Evolutionary conservation across 192 early-diverging fungal species (phyloP).

Genomic region (Podila epicladia): DNA sequence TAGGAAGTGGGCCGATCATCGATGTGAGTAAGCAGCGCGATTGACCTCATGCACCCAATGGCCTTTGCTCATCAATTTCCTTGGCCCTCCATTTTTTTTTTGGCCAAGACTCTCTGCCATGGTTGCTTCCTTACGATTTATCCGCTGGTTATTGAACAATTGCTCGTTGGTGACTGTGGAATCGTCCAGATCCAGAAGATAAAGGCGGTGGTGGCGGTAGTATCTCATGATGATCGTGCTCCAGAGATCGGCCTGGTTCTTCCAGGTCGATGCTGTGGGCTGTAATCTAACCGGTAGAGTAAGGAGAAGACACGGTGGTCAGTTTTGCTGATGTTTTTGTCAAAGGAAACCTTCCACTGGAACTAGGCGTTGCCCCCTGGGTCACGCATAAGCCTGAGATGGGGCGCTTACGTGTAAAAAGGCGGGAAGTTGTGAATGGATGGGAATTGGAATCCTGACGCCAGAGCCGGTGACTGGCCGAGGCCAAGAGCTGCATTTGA

Average conservation of each 20-base stretch:
- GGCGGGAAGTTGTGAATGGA: constrained; percentile 91
- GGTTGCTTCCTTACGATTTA: constrained; percentile 62
- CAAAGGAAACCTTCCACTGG: neutral
- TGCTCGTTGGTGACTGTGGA: constrained; percentile 56
- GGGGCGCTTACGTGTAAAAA: constrained; percentile 83
- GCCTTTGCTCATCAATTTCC: neutral
- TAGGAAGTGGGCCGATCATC: neutral
- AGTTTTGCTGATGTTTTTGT: neutral
- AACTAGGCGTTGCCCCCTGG: neutral
- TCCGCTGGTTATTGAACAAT: constrained; percentile 76
- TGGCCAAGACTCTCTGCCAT: too few species aligned
- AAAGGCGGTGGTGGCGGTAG: constrained; percentile 70
- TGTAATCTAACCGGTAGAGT: constrained; percentile 53
- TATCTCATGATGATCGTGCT: constrained; percentile 78
- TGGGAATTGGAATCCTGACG: constrained; percentile 74
- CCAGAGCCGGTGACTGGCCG: constrained; percentile 27
- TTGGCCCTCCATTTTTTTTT: constrained; percentile 17
- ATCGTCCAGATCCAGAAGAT: constrained; percentile 70
- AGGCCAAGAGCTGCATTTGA: constrained; percentile 35
- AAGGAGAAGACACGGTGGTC: neutral
- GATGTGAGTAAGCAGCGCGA: neutral
- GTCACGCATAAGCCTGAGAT: neutral
- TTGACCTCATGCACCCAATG: neutral
- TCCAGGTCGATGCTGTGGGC: constrained; percentile 83
- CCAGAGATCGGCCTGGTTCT: constrained; percentile 86